A percentile compares a stretch with the other conserved stretches of the same genome.
phyloP scores from a whole-genome alignment of 2,329 filamentous ascomycete genomes.

The Ophiostoma sp. region DNA sequence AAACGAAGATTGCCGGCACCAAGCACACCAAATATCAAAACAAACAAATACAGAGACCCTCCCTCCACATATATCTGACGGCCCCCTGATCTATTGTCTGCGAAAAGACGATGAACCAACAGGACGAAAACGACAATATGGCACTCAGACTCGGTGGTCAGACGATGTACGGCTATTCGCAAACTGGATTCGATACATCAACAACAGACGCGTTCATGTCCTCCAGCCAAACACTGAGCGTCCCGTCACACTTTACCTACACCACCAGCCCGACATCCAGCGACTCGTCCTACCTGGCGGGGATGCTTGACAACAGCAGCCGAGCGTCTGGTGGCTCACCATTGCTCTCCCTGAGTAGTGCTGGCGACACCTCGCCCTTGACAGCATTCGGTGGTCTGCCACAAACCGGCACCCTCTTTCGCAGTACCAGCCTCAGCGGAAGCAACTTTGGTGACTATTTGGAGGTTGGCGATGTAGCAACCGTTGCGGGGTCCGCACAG shows the following conservation, averaged over 20 bases:
- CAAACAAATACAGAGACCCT: background rate
- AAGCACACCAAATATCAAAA: background rate
- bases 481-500: background rate
- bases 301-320: background rate
- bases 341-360: background rate
- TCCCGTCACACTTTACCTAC: background rate
- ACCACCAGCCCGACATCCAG: constrained; percentile 10
- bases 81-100: background rate
- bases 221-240: background rate
- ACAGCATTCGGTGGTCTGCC: background rate
- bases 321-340: background rate
- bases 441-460: constrained; percentile 14
- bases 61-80: background rate
- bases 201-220: background rate
- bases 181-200: background rate
- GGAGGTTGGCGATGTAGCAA: background rate
- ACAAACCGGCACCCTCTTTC: background rate
- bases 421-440: background rate
- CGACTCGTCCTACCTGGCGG: background rate
- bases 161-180: background rate
- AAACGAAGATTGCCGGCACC: background rate
- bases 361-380: background rate
- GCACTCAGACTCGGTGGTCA: background rate
- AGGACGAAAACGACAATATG: background rate
- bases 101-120: background rate